These are phyloP conservation scores for Boletus speciosus DNA, from an alignment of 768 basidiomycete genomes.

Conservation along the genomic window DNA sequence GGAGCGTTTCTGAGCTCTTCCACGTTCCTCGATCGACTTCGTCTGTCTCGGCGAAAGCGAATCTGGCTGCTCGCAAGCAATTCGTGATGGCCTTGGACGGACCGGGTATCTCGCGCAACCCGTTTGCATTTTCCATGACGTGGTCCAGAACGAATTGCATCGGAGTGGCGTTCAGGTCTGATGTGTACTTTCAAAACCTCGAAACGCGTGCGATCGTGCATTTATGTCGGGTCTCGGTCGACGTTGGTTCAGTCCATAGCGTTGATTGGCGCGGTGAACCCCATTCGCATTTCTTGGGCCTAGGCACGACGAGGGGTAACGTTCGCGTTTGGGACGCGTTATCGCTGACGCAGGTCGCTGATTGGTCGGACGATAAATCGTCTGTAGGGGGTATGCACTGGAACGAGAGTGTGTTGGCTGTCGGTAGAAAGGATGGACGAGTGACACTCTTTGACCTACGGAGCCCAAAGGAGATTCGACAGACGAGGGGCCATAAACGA, in stretches of 20 bases:
- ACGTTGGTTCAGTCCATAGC: slow-evolving; percentile 39
- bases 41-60: slow-evolving; percentile 53
- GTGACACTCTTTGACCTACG: slow-evolving; percentile 39
- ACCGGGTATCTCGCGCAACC: slow-evolving; percentile 54
- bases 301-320: slow-evolving; percentile 48
- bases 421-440: slow-evolving; percentile 38
- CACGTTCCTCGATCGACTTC: slow-evolving; percentile 27
- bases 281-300: slow-evolving; percentile 43
- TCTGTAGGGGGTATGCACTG: slow-evolving; percentile 42
- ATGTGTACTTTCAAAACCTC: slow-evolving; percentile 63
- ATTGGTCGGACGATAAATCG: slow-evolving; percentile 35
- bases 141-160: slow-evolving; percentile 62
- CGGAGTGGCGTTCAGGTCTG: slow-evolving; percentile 56
- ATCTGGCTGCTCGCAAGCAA: slow-evolving; percentile 51
- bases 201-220: slow-evolving; percentile 50
- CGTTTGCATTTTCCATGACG: slow-evolving; percentile 54
- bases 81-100: slow-evolving; percentile 61
- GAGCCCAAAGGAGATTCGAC: slow-evolving; percentile 23
- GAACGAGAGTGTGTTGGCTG: slow-evolving; percentile 35
- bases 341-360: slow-evolving; percentile 22
- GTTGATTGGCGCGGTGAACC: slow-evolving; percentile 50
- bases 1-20: slow-evolving; percentile 52
- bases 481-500: slow-evolving; percentile 31
- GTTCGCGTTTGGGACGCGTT: slow-evolving; percentile 56
- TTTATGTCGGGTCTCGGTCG: slow-evolving; percentile 40